Conservation (phyloP, 352 stramenopile genomes). For the Phytopythium chamaehyphon region DNA sequence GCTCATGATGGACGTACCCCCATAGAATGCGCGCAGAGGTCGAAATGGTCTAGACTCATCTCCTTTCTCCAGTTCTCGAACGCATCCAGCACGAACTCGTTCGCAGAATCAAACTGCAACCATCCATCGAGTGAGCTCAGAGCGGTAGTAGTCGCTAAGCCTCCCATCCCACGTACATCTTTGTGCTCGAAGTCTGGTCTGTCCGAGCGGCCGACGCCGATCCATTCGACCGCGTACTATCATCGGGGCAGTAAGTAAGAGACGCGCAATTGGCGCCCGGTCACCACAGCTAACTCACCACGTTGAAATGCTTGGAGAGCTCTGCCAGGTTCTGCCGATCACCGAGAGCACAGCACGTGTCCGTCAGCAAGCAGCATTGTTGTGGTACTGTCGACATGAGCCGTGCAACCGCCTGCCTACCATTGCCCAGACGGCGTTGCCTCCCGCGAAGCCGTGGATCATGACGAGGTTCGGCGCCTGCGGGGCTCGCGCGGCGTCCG, state of each 20-base stretch:
- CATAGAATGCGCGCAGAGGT: conserved; percentile 81
- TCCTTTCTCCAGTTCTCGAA: conserved; percentile 81
- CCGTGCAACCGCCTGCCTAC: too few relatives aligned
- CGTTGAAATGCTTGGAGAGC: conserved; percentile 78
- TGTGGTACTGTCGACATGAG: too few relatives aligned
- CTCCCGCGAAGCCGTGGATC: conserved; percentile 75
- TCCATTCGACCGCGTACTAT: conserved; percentile 85
- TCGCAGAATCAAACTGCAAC: conserved; percentile 67
- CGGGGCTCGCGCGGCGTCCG: conserved; percentile 32
- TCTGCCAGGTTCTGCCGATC: conserved; percentile 54
- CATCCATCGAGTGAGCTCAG: too few relatives aligned
- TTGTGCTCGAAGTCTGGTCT: conserved; percentile 68
- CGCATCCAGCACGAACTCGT: conserved; percentile 61
- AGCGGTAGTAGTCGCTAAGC: too few relatives aligned
- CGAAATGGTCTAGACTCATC: conserved; percentile 60
- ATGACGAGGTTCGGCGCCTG: conserved; percentile 68
- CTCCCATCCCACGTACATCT: conserved; percentile 44
- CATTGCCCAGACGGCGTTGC: conserved; percentile 81
- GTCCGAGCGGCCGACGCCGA: conserved; percentile 74
- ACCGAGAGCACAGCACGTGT: too few relatives aligned
- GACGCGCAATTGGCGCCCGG: too few relatives aligned
- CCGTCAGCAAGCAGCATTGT: conserved; percentile 2
- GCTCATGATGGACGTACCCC: conserved; percentile 28
- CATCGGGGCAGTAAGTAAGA: background rate
- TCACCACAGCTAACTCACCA: conserved; percentile 48